Percentiles rank a stretch among this genome's conserved stretches.
phyloP scores from a whole-genome alignment of 495 filamentous ascomycete genomes.

The Glarea lozoyensis region DNA sequence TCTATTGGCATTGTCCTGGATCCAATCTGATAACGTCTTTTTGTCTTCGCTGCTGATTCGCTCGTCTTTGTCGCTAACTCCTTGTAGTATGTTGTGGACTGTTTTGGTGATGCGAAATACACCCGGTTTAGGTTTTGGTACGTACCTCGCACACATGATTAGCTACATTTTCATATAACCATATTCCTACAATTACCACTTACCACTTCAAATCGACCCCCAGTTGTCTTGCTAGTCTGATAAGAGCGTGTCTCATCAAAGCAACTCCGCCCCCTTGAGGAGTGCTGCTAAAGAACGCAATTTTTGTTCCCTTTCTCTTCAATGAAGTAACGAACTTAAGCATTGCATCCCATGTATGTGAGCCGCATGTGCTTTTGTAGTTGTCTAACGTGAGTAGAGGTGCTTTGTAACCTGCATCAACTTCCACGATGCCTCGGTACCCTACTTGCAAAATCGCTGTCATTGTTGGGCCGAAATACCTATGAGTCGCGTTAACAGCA shows the following conservation, averaged over 20 bases:
- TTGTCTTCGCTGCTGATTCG: slow-evolving; percentile 53
- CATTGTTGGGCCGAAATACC: slow-evolving; percentile 68
- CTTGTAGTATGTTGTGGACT: slow-evolving; percentile 89
- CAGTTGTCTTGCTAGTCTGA: slow-evolving; percentile 59
- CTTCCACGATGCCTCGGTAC: slow-evolving; percentile 63
- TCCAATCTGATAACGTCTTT: slow-evolving; percentile 58
- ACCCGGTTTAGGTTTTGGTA: slow-evolving; percentile 75
- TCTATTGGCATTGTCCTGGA: slow-evolving; percentile 62
- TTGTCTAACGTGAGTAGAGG: slow-evolving; percentile 52
- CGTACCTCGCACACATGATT: slow-evolving; percentile 40
- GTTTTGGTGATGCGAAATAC: slow-evolving; percentile 86
- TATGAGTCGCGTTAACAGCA: too few relatives aligned
- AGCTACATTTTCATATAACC: too few relatives aligned
- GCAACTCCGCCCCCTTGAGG: slow-evolving; percentile 85
- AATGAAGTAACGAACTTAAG: slow-evolving; percentile 59
- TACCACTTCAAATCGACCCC: slow-evolving; percentile 72
- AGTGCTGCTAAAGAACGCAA: slow-evolving; percentile 81
- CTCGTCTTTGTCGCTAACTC: slow-evolving; percentile 55
- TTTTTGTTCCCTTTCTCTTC: slow-evolving; percentile 55
- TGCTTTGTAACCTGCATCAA: slow-evolving; percentile 57
- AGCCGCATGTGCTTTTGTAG: slow-evolving; percentile 52
- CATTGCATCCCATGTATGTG: slow-evolving; percentile 59
- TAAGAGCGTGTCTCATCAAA: slow-evolving; percentile 78
- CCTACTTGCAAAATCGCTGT: slow-evolving; percentile 69
- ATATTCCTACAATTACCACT: slow-evolving; percentile 25